These are phyloP conservation scores for Mycena latifolia DNA, from an alignment of 768 basidiomycete genomes.

Conservation along the genomic window DNA sequence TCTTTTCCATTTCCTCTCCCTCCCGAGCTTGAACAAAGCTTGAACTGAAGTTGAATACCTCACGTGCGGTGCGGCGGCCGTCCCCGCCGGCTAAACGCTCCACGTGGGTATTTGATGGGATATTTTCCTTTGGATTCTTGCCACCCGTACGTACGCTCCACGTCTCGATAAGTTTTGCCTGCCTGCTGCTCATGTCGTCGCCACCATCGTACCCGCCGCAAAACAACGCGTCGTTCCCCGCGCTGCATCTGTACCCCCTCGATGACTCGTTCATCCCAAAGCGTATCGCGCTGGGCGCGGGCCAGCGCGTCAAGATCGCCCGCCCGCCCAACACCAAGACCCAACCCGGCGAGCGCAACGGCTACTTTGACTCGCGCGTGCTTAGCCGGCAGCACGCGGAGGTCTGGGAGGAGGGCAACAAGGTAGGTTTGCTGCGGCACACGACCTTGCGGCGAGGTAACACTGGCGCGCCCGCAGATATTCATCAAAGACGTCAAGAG, in stretches of 20 bases:
- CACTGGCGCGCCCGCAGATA: constrained; percentile 67
- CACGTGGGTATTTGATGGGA: constrained; percentile 26
- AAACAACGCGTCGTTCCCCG: constrained; percentile 38
- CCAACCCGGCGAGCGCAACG: constrained; percentile 91
- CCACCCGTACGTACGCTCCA: neutral
- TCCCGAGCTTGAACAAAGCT: no score
- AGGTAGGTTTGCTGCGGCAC: constrained; percentile 62
- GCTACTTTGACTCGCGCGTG: constrained; percentile 96
- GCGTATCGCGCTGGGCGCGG: constrained; percentile 82
- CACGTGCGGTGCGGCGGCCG: no score
- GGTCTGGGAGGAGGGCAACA: constrained; percentile 93
- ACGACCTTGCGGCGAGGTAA: constrained; percentile 6
- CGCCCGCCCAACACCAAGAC: constrained; percentile 97
- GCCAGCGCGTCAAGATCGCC: constrained; percentile 90
- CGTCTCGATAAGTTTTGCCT: neutral
- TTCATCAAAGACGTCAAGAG: constrained; percentile 99
- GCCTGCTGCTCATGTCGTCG: constrained; percentile 18
- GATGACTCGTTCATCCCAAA: constrained; percentile 97
- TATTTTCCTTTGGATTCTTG: constrained; percentile 18
- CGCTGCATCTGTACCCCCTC: constrained; percentile 85
- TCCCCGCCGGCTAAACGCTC: no score
- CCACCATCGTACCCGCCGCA: constrained; percentile 17
- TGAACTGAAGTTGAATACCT: no score
- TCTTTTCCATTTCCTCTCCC: no score
- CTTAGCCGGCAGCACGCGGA: constrained; percentile 96